These are phyloP conservation scores for Sporothrix mexicana DNA, from an alignment of 2,329 filamentous ascomycete genomes.

Conservation along the genomic window DNA sequence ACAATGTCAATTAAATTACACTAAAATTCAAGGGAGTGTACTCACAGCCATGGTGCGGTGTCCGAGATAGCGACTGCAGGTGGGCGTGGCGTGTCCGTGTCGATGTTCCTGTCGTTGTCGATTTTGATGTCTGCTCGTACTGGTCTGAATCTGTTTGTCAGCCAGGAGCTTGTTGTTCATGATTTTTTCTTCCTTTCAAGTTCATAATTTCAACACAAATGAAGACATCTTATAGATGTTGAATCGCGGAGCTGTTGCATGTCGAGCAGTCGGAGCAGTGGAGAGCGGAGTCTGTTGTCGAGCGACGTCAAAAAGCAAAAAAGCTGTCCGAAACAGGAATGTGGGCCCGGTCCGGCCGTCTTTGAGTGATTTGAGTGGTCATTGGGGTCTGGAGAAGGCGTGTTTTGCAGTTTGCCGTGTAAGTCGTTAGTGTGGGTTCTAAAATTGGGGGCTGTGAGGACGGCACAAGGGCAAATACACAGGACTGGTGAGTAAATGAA, in stretches of 20 bases:
- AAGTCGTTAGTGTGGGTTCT: too few relatives aligned
- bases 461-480: too few relatives aligned
- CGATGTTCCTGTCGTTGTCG: background rate
- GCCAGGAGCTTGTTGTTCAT: background rate
- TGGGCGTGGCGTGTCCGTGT: background rate
- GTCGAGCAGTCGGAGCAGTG: too few relatives aligned
- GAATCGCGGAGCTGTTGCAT: too few relatives aligned
- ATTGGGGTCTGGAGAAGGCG: too few relatives aligned
- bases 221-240: background rate
- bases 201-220: background rate
- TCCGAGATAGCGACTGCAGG: background rate
- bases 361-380: too few relatives aligned
- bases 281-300: background rate
- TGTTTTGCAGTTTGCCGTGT: too few relatives aligned
- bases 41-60: background rate
- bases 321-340: background rate
- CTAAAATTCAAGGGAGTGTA: background rate
- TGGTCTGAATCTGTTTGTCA: background rate
- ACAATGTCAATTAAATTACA: background rate
- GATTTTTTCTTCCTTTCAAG: background rate
- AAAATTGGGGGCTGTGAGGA: too few relatives aligned
- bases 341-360: background rate
- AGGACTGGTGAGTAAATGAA: too few relatives aligned
- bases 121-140: background rate
- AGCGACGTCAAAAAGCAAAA: background rate